Percentiles rank a stretch among this genome's conserved stretches.
These are phyloP conservation scores for Sporothrix phasma DNA, from an alignment of 2,329 filamentous ascomycete species.

Conservation along the genomic window DNA sequence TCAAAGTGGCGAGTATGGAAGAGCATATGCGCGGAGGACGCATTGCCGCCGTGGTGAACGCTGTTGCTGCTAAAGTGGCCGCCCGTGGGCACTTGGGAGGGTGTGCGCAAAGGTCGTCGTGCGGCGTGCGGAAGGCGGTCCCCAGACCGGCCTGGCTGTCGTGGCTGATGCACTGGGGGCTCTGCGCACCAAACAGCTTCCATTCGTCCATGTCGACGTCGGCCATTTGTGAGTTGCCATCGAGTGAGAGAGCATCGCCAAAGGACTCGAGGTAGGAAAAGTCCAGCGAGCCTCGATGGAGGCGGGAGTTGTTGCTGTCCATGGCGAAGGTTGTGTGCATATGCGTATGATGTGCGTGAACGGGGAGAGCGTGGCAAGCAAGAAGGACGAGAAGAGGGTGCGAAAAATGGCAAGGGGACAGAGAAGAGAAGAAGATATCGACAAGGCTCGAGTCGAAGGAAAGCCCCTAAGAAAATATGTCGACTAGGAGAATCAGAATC, in stretches of 20 bases:
- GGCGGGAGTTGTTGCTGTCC: constrained; percentile 10
- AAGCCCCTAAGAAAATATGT: background rate
- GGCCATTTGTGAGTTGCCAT: background rate
- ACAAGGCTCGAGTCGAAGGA: background rate
- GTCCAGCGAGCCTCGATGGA: constrained; percentile 13
- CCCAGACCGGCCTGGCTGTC: constrained; percentile 6
- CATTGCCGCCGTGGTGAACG: background rate
- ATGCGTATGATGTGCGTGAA: background rate
- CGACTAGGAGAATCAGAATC: background rate
- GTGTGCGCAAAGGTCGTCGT: constrained; percentile 19
- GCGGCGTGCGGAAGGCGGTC: constrained; percentile 15
- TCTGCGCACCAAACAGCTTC: constrained; percentile 17
- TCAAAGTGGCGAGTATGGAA: constrained; percentile 18
- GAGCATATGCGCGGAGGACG: constrained; percentile 14
- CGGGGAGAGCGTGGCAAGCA: background rate
- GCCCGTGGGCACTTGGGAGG: constrained; percentile 16
- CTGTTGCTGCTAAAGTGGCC: constrained; percentile 3
- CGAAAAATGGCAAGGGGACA: background rate
- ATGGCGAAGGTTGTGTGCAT: constrained; percentile 7
- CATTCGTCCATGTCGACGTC: constrained; percentile 16
- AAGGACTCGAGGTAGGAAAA: constrained; percentile 13
- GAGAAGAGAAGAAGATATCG: background rate
- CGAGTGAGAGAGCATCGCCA: constrained; percentile 9
- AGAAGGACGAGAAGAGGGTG: background rate
- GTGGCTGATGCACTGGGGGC: constrained; percentile 14